A percentile compares a stretch with the other conserved stretches of the same genome.
phyloP scores from a whole-genome alignment of 1,284 basidiomycete genomes.

The Microstroma glucosiphilum region DNA sequence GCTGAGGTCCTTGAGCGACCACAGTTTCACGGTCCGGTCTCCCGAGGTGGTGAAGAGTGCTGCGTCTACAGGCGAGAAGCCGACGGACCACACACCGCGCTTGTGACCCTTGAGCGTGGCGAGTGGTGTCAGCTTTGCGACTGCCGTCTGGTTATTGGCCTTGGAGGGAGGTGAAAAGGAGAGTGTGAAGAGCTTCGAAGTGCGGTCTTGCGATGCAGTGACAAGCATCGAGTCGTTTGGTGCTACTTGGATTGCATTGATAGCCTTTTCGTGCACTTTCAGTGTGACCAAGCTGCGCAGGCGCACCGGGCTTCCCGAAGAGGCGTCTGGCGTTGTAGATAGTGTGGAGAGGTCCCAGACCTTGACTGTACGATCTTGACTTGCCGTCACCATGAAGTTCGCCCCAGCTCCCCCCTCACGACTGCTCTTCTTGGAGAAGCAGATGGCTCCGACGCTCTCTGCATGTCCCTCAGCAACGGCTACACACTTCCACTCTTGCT shows the following conservation, averaged over 20 bases:
- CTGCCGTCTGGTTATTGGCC: constrained; percentile 36
- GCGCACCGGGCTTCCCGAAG: constrained; percentile 4
- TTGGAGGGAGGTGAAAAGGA: constrained; percentile 55
- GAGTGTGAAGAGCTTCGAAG: constrained; percentile 82
- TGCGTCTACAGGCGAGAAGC: constrained; percentile 74
- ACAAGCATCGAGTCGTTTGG: constrained; percentile 83
- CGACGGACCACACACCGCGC: constrained; percentile 89
- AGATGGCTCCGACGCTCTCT: constrained; percentile 85
- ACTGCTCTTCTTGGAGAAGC: constrained; percentile 54
- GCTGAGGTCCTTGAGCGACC: constrained; percentile 65
- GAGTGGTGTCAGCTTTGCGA: constrained; percentile 60
- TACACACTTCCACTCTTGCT: constrained; percentile 67
- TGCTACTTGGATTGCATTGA: constrained; percentile 88
- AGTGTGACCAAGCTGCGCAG: constrained; percentile 69
- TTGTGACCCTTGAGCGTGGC: constrained; percentile 93
- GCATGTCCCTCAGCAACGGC: constrained; percentile 88
- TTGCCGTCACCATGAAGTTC: constrained; percentile 69
- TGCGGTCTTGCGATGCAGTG: constrained; percentile 92
- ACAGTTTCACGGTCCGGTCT: constrained; percentile 87
- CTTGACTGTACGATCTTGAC: constrained; percentile 94
- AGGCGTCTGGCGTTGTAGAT: constrained; percentile 9
- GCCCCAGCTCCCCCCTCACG: constrained; percentile 16
- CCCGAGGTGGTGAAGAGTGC: constrained; percentile 87
- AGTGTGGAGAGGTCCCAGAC: constrained; percentile 71
- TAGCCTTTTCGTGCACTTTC: constrained; percentile 95